Conservation (phyloP, 306 rosid genomes). For the Geum urbanum region DNA sequence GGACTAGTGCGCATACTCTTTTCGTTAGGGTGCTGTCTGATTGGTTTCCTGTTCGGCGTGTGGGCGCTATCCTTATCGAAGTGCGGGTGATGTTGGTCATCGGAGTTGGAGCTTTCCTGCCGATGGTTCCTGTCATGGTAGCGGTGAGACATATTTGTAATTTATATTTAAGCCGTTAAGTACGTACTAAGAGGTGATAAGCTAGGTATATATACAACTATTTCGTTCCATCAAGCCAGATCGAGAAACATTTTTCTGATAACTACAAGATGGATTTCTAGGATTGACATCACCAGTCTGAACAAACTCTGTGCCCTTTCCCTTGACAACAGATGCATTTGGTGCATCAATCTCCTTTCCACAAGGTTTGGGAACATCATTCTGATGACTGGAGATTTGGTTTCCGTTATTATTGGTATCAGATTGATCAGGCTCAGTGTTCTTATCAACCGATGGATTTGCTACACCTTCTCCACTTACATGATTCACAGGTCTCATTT, state of each 20-base stretch:
- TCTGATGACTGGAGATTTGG: slow-evolving; percentile 16
- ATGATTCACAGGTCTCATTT: slow-evolving; percentile 18
- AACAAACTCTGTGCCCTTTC: slow-evolving; percentile 27
- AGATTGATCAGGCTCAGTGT: slow-evolving; percentile 28
- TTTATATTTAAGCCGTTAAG: no score
- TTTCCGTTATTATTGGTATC: slow-evolving; percentile 28
- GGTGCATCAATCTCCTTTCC: slow-evolving; percentile 19
- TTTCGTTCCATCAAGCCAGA: slow-evolving; percentile 55
- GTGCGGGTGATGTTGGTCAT: no score
- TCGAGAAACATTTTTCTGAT: slow-evolving; percentile 20
- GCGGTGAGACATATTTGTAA: no score
- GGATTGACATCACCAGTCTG: slow-evolving; percentile 26
- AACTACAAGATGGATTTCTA: slow-evolving; percentile 27
- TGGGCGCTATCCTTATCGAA: no score
- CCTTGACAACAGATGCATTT: slow-evolving; percentile 28
- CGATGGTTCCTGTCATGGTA: no score
- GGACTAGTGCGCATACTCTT: no score
- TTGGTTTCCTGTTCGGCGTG: no score
- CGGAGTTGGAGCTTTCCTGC: no score
- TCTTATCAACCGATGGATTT: slow-evolving; percentile 29
- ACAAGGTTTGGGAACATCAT: slow-evolving; percentile 22
- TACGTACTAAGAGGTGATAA: no score
- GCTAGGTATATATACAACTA: no score
- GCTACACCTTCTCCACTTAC: slow-evolving; percentile 18
- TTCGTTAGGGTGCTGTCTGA: no score